Evolutionary conservation across 2,329 filamentous ascomycete genomes (phyloP).

Genomic region (Fusarium sp.): DNA sequence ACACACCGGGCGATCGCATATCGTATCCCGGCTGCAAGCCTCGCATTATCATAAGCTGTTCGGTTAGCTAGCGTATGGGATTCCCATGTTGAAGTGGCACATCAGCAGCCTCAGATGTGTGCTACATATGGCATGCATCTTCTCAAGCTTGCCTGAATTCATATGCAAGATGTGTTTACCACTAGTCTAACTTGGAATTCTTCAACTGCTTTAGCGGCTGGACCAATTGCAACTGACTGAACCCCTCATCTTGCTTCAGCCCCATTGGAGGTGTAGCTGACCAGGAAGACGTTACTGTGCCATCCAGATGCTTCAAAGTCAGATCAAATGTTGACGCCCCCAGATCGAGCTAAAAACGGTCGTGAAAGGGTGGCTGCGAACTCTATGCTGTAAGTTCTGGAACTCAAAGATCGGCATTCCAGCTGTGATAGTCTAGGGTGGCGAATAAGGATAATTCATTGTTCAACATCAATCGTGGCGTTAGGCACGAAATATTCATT

Average conservation of each 20-base stretch:
- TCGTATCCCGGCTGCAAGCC: background rate
- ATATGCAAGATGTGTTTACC: background rate
- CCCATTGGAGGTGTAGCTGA: background rate
- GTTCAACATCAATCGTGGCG: constrained; percentile 1
- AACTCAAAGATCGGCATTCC: background rate
- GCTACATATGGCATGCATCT: background rate
- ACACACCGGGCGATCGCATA: background rate
- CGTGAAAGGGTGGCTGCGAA: constrained; percentile 3
- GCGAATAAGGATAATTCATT: constrained; percentile 6
- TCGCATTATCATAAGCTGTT: background rate
- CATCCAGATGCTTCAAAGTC: background rate
- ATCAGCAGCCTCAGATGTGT: background rate
- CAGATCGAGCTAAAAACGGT: background rate
- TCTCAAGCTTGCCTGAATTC: constrained; percentile 2
- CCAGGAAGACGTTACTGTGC: background rate
- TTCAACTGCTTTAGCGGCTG: background rate
- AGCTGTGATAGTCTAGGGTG: background rate
- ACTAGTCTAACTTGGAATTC: background rate
- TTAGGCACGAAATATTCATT: background rate
- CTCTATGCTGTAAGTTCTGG: background rate
- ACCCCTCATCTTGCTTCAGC: constrained; percentile 12
- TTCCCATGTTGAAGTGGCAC: background rate
- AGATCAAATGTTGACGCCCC: background rate
- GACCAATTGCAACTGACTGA: background rate
- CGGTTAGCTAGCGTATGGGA: background rate